Evolutionary conservation across 2,329 filamentous ascomycete species (phyloP), one percentile per base, ranked within the genome.

Genomic region (Fusarium anthophilum): DNA sequence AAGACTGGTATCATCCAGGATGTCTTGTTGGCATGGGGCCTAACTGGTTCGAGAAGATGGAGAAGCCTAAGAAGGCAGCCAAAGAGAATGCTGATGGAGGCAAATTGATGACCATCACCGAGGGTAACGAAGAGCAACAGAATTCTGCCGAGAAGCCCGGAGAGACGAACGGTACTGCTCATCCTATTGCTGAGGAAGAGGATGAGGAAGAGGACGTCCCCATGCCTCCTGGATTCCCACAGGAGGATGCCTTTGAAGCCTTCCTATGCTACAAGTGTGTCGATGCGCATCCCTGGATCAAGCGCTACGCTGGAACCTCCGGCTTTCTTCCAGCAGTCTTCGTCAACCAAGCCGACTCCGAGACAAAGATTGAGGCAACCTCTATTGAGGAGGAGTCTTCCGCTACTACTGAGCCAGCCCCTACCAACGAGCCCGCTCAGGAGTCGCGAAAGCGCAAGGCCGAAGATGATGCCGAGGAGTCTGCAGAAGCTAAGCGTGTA

Each of bases 1-100:
- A 98, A 84, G 96, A 98, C 80, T 98, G 96, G 96, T 98, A 94
- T 88, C 96, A 98, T 84, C 94, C 96, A 1, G 95, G 96, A 71
- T 98, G 96, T 80, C 85, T 98, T 13, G 90, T 98, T 55, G 95
- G 95, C 11, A 84, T 97, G 76, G 91, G 92, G 2, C 89, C 94
- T 17, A 88, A 91, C 67, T 95, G 93, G 91, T 91, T 87, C 73
- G 91, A 92, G 79, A 87, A 84, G 78, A 85, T 82, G 82, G 80
- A 81, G 73, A 81, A 76, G 65, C 60, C 78, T n/a, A 83, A 84
- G 51, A 48, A 72, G 22, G 83, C 75, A 15, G 26, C 43, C n/a
- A 53, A 66, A 8, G 66, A 73, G 6, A 51, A 18, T 11, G 37
- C 38, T 8, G 65, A 71, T 3, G 75, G 79, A 12, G 78, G 78